Base-by-base conservation (phyloP, 805 yeast species). In the Deakozyma indianensis region DNA sequence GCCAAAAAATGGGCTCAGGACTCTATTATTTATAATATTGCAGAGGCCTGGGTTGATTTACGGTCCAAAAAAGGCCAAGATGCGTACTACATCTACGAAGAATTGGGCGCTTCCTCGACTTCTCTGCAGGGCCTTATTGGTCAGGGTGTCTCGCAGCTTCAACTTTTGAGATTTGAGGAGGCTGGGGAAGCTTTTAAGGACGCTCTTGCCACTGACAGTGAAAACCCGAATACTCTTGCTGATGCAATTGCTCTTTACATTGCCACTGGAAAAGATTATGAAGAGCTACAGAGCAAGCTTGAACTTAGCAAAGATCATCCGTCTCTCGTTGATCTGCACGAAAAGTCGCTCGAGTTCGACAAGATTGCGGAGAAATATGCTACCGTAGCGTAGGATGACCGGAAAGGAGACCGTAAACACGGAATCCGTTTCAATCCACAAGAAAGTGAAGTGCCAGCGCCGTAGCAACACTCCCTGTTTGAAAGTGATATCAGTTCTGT, bases 121-220 rank as follows among this genome's bases (percentile, higher is more conserved):
- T 43, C 57, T 9, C 69, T 86, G 40, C 78, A 82, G 48, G 72
- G 75, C 27, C 71, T 82, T 53, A 56, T 75, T 28, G 79, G 82
- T 35, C 75, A 86, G 56, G 72, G 86, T 41, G 81, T 78, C 9
- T 70, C 87, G 48, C 86, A 88, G 50, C 64, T 88, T 54, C 86
- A 84, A 65, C 73, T 86, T 59, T 76, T 78, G 43, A 83, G 88
- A 56, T 67, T 76, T 46, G 90, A 88, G 2, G 96, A 90, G 64
- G 88, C 95, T 7, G 73, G 74, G 48, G 84, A 83, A 50, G 67
- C 64, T 11, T 45, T 68, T 23, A 43, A 51, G 35, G 57, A 67
- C 27, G 69, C 74, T n/a, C 64, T 67, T n/a, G 66, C 64, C 48
- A 58, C 65, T 41, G 67, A 59, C 16, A 53, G 63, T 9, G 63